Evolutionary conservation across 768 basidiomycete genomes (phyloP), one percentile per base, ranked within the genome.

Genomic region (Rhodotorula taiwanensis): DNA sequence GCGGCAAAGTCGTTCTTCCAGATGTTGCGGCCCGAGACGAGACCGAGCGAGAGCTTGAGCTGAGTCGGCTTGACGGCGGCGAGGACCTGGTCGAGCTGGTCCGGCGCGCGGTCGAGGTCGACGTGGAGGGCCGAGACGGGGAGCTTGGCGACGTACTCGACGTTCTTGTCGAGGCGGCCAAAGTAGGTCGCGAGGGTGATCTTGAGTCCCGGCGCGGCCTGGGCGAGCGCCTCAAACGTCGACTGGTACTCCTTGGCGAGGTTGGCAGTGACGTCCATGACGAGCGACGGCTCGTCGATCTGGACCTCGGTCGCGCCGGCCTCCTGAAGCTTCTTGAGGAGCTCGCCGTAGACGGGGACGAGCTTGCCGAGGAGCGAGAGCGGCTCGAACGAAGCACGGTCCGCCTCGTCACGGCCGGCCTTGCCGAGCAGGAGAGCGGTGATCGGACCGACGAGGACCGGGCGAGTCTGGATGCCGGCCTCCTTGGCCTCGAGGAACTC

Each of bases 1-100:
- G 83, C 84, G 67, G 81, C 79, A 72, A 98, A 86, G 79, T 98
- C 93, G 67, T 84, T 86, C 84, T 98, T 99, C 95, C 95, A 99
- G 80, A 99, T 89, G 82, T 97, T 97, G 76, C 95, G 91, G 58
- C 95, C 95, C 49, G 95, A 98, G 69, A 99, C 88, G 66, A 97
- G 77, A 78, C 95, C 95, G 67, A 98, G 85, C 44, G 95, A 98
- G 55, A 99, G 83, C 68, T 86, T 74, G 67, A 91, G 82, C 73
- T 77, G 78, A 70, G 90, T 93, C 66, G 82, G 75, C 81, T 92
- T 95, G 77, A 97, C 76, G 60, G 90, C 91, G 48, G 80, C 81
- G 67, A 94, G 66, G 67, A 90, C 87, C 50, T 81, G 81, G 53
- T 88, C 86, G 68, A 99, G 85, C 78, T 99, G 95, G 58, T 77